Conservation (phyloP, 2,329 filamentous ascomycete genomes). For the Nigrospora osmanthi region DNA sequence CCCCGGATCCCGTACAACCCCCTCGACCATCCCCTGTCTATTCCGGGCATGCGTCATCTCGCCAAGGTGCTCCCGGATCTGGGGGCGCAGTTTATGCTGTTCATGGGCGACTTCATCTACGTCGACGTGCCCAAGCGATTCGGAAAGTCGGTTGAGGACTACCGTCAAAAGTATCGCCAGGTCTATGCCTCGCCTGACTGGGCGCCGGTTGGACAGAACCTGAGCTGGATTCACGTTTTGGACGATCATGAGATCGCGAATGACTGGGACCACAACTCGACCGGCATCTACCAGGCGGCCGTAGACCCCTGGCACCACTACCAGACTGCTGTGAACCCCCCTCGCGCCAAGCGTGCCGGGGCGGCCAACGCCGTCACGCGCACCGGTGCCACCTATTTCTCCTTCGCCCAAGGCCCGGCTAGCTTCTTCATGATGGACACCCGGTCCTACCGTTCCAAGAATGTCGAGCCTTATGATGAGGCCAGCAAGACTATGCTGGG, state of each 20-base stretch:
- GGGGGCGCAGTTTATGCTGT: slow-evolving; percentile 71
- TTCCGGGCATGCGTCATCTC: slow-evolving; percentile 73
- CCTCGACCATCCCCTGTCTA: slow-evolving; percentile 71
- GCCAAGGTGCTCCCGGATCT: slow-evolving; percentile 65
- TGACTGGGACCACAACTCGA: slow-evolving; percentile 80
- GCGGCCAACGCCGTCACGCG: slow-evolving; percentile 23
- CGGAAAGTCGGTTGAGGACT: slow-evolving; percentile 65
- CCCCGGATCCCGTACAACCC: slow-evolving; percentile 85
- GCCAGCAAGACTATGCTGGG: slow-evolving; percentile 83
- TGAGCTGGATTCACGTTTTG: slow-evolving; percentile 97
- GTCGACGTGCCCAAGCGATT: slow-evolving; percentile 79
- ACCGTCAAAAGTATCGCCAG: slow-evolving; percentile 85
- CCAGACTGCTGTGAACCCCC: slow-evolving; percentile 78
- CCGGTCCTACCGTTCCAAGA: slow-evolving; percentile 72
- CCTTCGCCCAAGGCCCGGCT: slow-evolving; percentile 82
- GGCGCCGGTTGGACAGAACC: slow-evolving; percentile 62
- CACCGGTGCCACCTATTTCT: slow-evolving; percentile 70
- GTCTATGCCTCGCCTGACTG: slow-evolving; percentile 96
- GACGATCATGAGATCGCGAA: slow-evolving; percentile 97
- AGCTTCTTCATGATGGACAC: slow-evolving; percentile 95
- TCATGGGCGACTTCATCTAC: slow-evolving; percentile 84
- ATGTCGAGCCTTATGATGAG: slow-evolving; percentile 49
- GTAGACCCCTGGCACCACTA: slow-evolving; percentile 83
- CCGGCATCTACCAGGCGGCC: slow-evolving; percentile 71
- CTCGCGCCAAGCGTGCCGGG: slow-evolving; percentile 46